Evolutionary conservation across 2,329 filamentous ascomycete genomes (phyloP), one percentile per base, ranked within the genome.

Genomic region (Aspergillus sp.): DNA sequence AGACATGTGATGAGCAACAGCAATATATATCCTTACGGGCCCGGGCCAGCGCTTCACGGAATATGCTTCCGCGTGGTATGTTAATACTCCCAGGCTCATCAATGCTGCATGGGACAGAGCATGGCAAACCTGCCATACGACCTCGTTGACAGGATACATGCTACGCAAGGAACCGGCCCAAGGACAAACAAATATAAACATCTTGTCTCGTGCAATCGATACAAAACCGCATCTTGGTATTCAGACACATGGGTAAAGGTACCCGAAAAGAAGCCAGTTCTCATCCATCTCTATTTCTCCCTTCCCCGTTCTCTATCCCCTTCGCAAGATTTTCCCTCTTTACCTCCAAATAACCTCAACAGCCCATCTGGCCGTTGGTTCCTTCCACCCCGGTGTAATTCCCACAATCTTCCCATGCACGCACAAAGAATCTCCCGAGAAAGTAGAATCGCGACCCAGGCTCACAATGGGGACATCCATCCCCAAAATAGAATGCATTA

Each of bases 381-480:
- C 10, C 26, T 1, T 1, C 26, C 26, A 11, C 26, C 10, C 8
- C 8, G 3, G 26, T 30, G 26, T 11, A 11, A 30, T 10, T 8
- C 26, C 10, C 26, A 30, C 26, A 30, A 30, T 11, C 26, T 11
- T 9, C 26, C 8, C 8, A 10, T 30, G 26, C 8, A 10, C 26
- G 7, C 9, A 8, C 26, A 30, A 30, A 9, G 10, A 19, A 19
- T 6, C 22, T 7, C 22, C 22, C 22, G 22, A 22, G 17, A 19
- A 22, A 42, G 17, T 10, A 42, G 19, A 38, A 38, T 38, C 8
- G 14, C 35, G 20, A 38, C 53, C 56, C 53, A 56, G 57, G 38
- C 47, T 50, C 57, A 19, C 22, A 32, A 22, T 36, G 40, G 40
- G 22, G 33, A 32, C 49, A 16, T 16, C 40, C 19, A 26, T 41